Evolutionary conservation across 1,139 yeast species (phyloP).

Genomic region (Suhomyces kunorum): DNA sequence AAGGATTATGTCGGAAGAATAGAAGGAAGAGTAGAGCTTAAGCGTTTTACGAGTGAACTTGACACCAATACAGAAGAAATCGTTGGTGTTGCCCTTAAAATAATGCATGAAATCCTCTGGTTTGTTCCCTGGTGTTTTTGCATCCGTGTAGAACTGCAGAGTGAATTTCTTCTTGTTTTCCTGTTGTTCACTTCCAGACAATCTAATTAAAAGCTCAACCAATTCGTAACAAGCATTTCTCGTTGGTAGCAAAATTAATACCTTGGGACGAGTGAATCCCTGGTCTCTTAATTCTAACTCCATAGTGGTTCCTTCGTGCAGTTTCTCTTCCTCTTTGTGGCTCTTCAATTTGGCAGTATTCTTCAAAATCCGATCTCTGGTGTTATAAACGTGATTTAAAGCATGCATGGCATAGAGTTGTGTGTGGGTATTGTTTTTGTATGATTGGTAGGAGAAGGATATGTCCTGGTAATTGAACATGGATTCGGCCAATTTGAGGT

Average conservation of each 20-base stretch:
- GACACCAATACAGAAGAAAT: constrained; percentile 84
- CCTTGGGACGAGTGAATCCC: constrained; percentile 94
- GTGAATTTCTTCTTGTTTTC: constrained; percentile 80
- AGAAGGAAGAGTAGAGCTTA: constrained; percentile 81
- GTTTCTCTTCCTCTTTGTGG: constrained; percentile 44
- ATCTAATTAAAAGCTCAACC: constrained; percentile 59
- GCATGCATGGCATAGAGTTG: constrained; percentile 70
- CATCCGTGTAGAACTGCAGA: constrained; percentile 64
- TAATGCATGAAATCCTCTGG: constrained; percentile 81
- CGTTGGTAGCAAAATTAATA: constrained; percentile 79
- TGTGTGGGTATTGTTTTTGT: constrained; percentile 53
- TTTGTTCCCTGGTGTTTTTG: constrained; percentile 56
- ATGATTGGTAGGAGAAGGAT: constrained; percentile 53
- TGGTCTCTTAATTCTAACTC: constrained; percentile 79
- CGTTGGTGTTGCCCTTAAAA: constrained; percentile 89
- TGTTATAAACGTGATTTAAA: constrained; percentile 80
- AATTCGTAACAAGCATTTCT: constrained; percentile 74
- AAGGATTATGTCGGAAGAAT: constrained; percentile 79
- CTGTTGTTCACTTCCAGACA: constrained; percentile 71
- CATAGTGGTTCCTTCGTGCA: constrained; percentile 32
- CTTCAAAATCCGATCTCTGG: constrained; percentile 78
- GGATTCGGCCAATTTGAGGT: constrained; percentile 48
- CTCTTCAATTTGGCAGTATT: constrained; percentile 62
- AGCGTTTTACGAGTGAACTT: constrained; percentile 87
- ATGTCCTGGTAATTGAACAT: constrained; percentile 76